A percentile compares a stretch with the other conserved stretches of the same genome.
Conservation (phyloP, 2,329 filamentous ascomycete species). For the Talaromyces sp. region DNA sequence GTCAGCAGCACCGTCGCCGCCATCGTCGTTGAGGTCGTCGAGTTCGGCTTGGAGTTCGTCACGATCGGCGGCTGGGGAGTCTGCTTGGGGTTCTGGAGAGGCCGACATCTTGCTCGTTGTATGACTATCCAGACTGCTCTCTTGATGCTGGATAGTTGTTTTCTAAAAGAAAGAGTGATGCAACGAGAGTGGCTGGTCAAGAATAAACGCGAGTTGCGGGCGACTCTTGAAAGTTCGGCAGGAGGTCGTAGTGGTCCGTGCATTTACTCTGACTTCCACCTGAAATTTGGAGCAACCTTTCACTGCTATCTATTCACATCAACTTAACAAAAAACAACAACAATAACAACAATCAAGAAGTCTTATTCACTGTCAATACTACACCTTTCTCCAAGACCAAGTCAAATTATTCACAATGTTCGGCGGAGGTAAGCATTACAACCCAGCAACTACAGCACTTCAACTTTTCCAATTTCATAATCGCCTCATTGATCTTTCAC, state of each 20-base stretch:
- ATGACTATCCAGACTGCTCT: not conserved
- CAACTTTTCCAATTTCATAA: not conserved
- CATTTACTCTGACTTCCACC: constrained; percentile 8
- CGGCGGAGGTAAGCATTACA: constrained; percentile 14
- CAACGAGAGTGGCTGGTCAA: constrained; percentile 15
- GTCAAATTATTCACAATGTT: constrained; percentile 12
- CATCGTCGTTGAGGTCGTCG: constrained; percentile 19
- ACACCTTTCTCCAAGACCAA: not conserved
- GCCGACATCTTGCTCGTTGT: constrained; percentile 34
- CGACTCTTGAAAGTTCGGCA: constrained; percentile 19
- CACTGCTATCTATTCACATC: not conserved
- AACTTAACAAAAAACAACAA: not conserved
- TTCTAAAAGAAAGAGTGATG: not conserved
- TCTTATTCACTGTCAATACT: too few species aligned
- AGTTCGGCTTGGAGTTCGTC: constrained; percentile 25
- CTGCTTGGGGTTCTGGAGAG: constrained; percentile 33
- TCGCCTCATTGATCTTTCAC: not conserved
- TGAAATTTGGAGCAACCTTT: constrained; percentile 6
- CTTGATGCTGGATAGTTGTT: not conserved
- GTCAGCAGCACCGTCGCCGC: constrained; percentile 15
- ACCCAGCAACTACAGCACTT: not conserved
- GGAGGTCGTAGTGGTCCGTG: constrained; percentile 20
- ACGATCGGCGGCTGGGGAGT: constrained; percentile 24
- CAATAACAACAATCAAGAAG: not conserved
- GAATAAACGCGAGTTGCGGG: constrained; percentile 14